A percentile compares a stretch with the other conserved stretches of the same genome.
Conservation (phyloP, 805 yeast genomes). For the Candida sanyiensis region DNA sequence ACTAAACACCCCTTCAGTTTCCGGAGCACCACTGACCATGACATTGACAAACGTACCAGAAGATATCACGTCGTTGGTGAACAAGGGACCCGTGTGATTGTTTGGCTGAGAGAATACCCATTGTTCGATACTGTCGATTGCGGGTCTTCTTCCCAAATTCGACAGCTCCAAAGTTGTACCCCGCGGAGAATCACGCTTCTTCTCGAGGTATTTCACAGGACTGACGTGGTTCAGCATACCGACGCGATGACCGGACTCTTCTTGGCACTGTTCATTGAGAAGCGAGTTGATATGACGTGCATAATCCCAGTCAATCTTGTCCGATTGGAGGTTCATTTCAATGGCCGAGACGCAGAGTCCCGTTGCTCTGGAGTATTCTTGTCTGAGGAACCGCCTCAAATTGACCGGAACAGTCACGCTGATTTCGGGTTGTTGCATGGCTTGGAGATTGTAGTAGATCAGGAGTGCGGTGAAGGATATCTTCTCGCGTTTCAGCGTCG, state of each 20-base stretch:
- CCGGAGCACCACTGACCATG: slow-evolving; percentile 7
- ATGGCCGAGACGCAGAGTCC: slow-evolving; percentile 7
- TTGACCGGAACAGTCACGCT: slow-evolving; percentile 8
- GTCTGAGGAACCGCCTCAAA: slow-evolving; percentile 5
- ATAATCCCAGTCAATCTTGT: slow-evolving; percentile 8
- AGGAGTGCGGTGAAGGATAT: slow-evolving; percentile 8
- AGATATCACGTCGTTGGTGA: slow-evolving; percentile 10
- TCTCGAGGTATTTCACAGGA: neutral
- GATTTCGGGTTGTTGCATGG: neutral
- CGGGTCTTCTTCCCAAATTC: slow-evolving; percentile 6
- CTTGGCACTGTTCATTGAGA: neutral
- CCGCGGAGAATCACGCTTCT: slow-evolving; percentile 2
- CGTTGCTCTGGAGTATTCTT: slow-evolving; percentile 2
- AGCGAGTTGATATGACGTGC: slow-evolving; percentile 3
- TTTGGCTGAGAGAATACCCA: slow-evolving; percentile 11
- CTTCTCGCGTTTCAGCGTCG: slow-evolving; percentile 1
- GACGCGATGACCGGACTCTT: slow-evolving; percentile 4
- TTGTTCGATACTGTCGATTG: neutral
- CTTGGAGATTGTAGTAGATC: slow-evolving; percentile 1
- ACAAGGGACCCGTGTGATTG: slow-evolving; percentile 5
- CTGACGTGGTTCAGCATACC: slow-evolving; percentile 9
- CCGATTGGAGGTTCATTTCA: neutral
- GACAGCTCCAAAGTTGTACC: slow-evolving; percentile 7
- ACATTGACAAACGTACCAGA: slow-evolving; percentile 1
- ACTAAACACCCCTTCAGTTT: slow-evolving; percentile 1